These are phyloP conservation scores for Adansonia rubrostipa DNA, from an alignment of 441 rosid species.

Conservation along the genomic window DNA sequence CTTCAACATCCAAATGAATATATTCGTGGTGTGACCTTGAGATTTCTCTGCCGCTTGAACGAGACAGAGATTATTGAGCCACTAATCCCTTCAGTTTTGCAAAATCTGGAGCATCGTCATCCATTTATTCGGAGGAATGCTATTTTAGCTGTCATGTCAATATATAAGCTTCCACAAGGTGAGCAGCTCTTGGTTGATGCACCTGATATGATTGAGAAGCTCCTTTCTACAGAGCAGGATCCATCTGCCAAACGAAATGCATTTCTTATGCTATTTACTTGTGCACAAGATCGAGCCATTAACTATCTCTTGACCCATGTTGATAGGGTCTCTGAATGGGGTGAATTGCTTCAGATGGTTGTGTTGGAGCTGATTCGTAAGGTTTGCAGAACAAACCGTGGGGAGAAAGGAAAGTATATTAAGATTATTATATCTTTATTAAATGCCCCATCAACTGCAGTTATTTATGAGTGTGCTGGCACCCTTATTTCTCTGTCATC, in stretches of 20 bases:
- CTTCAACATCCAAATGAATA: constrained; percentile 90
- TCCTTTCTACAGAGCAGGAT: constrained; percentile 72
- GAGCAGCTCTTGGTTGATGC: constrained; percentile 72
- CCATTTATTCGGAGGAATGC: constrained; percentile 76
- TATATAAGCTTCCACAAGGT: constrained; percentile 69
- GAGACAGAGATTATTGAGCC: constrained; percentile 86
- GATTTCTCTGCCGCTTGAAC: constrained; percentile 76
- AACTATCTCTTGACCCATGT: constrained; percentile 76
- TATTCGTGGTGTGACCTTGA: constrained; percentile 80
- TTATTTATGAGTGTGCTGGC: constrained; percentile 81
- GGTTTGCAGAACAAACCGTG: constrained; percentile 79
- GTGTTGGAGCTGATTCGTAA: constrained; percentile 85
- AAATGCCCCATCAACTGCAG: constrained; percentile 84
- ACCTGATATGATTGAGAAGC: constrained; percentile 72
- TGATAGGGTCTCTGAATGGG: constrained; percentile 84
- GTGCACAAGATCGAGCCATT: constrained; percentile 81
- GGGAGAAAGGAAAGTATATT: constrained; percentile 83
- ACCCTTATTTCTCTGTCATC: constrained; percentile 90
- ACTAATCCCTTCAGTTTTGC: constrained; percentile 72
- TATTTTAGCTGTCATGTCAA: constrained; percentile 76
- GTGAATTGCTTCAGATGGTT: constrained; percentile 90
- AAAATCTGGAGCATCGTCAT: constrained; percentile 74
- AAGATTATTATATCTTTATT: constrained; percentile 79
- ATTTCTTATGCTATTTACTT: constrained; percentile 88
- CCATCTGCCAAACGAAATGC: constrained; percentile 84